Percentiles rank a stretch among this genome's conserved stretches.
These are phyloP conservation scores for Skeletonema tropicum DNA, from an alignment of 108 stramenopile genomes.

Conservation along the genomic window DNA sequence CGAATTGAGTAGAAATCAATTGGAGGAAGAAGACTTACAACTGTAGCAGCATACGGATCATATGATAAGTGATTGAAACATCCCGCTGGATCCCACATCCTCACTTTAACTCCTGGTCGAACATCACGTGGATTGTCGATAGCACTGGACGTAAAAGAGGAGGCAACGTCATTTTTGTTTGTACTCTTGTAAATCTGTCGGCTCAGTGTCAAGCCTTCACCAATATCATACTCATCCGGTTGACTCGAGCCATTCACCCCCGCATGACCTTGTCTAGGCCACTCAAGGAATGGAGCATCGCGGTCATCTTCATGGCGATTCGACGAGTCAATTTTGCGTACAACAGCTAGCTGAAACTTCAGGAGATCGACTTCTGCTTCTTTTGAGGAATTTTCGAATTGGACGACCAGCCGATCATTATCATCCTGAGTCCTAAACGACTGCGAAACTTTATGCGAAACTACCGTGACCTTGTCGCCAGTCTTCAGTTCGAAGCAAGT, in stretches of 20 bases:
- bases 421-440: conserved; percentile 13
- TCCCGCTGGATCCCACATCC: conserved; percentile 40
- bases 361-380: conserved; percentile 13
- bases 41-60: conserved; percentile 38
- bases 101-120: conserved; percentile 29
- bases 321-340: conserved; percentile 9
- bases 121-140: conserved; percentile 33
- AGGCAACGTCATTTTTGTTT: neutral
- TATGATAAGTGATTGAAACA: conserved; percentile 23
- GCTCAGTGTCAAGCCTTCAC: conserved; percentile 29
- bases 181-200: conserved; percentile 13
- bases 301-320: neutral
- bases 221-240: conserved; percentile 15
- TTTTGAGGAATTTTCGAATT: neutral
- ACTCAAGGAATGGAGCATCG: conserved; percentile 35
- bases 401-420: conserved; percentile 10
- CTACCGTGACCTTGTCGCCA: conserved; percentile 29
- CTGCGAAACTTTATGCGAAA: conserved; percentile 18
- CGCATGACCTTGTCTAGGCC: conserved; percentile 19
- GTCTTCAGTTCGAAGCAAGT: conserved; percentile 33
- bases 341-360: conserved; percentile 43
- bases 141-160: conserved; percentile 9
- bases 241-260: neutral
- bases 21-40: neutral
- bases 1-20: neutral